Evolutionary conservation across 768 basidiomycete species (phyloP).

Genomic region (Suillus fuscotomentosus): DNA sequence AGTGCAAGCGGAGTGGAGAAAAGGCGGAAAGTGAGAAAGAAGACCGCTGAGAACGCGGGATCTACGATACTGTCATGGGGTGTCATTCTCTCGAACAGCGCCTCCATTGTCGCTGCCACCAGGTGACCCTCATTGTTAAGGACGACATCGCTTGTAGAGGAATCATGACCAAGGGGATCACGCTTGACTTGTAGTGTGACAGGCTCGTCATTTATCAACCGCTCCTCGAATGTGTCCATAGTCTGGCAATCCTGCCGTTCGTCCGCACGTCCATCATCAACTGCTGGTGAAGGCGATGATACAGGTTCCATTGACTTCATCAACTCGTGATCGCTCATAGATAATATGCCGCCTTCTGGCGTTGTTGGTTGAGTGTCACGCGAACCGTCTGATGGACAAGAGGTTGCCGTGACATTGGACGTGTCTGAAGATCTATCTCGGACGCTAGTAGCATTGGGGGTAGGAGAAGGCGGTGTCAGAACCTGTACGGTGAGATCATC

Average conservation of each 20-base stretch:
- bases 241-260: slow-evolving; percentile 35
- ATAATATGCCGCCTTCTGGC: slow-evolving; percentile 38
- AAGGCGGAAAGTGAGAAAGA: slow-evolving; percentile 94
- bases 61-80: slow-evolving; percentile 92
- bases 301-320: slow-evolving; percentile 47
- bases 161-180: slow-evolving; percentile 63
- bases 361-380: slow-evolving; percentile 50
- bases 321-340: slow-evolving; percentile 14
- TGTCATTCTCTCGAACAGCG: slow-evolving; percentile 96
- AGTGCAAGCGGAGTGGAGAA: slow-evolving; percentile 81
- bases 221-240: slow-evolving; percentile 46
- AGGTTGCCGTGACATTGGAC: slow-evolving; percentile 39
- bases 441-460: slow-evolving; percentile 15
- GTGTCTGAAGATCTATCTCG: slow-evolving; percentile 51
- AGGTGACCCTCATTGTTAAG: slow-evolving; percentile 90
- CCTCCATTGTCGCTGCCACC: slow-evolving; percentile 85
- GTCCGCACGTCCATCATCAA: slow-evolving; percentile 59
- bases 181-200: slow-evolving; percentile 40
- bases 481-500: slow-evolving; percentile 65
- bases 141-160: slow-evolving; percentile 78
- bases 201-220: slow-evolving; percentile 49
- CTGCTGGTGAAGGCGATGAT: slow-evolving; percentile 50
- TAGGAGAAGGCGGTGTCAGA: slow-evolving; percentile 32
- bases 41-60: slow-evolving; percentile 80
- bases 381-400: slow-evolving; percentile 46